Evolutionary conservation across 257 asterid genomes (phyloP).

Genomic region (Solanum arcanum): DNA sequence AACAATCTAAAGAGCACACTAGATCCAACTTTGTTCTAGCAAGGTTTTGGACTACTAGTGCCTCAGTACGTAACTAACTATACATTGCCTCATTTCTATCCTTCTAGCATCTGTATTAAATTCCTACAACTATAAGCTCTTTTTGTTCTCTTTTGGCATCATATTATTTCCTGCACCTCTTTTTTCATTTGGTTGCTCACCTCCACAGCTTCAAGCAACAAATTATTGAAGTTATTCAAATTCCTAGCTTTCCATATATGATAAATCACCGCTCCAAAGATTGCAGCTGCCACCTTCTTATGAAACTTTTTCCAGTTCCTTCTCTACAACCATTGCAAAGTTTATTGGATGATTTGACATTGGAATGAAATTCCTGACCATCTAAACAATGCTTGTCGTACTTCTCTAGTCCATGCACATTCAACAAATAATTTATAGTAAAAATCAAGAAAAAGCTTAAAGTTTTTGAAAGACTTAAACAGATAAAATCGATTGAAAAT

Average conservation of each 20-base stretch:
- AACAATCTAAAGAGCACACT: neutral
- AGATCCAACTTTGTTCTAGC: neutral
- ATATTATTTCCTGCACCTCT: neutral
- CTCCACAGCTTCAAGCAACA: too few species aligned
- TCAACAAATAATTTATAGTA: neutral
- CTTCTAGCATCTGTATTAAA: neutral
- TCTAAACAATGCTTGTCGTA: too few species aligned
- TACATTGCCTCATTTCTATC: neutral
- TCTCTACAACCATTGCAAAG: neutral
- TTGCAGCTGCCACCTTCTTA: neutral
- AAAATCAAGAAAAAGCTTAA: too few species aligned
- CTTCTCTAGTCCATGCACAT: neutral
- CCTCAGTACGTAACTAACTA: neutral
- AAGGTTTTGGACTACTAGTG: too few species aligned
- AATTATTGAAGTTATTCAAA: neutral
- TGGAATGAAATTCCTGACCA: neutral
- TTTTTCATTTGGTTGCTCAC: neutral
- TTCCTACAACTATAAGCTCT: neutral
- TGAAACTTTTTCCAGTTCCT: neutral
- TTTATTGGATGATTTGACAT: too few species aligned
- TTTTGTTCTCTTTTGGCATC: neutral
- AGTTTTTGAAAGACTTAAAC: too few species aligned
- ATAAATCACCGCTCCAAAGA: neutral
- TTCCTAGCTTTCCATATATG: neutral
- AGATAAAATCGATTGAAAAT: too few species aligned